Evolutionary conservation across 1,284 basidiomycete species (phyloP), one percentile per base, ranked within the genome.

Genomic region (Trichosporon inkin): DNA sequence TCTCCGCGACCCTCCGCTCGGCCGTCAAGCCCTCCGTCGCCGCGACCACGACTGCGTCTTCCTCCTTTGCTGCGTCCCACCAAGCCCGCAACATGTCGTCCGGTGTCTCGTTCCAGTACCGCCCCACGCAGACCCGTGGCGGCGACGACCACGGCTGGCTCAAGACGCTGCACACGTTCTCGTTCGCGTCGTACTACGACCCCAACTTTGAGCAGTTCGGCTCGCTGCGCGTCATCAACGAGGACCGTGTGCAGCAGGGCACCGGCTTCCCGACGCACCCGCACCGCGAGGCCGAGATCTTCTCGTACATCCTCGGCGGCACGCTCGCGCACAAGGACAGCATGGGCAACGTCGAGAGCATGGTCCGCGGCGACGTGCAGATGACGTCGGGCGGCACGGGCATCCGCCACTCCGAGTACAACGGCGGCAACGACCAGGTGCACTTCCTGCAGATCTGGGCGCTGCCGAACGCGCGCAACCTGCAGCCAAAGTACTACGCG

Each of bases 231-330:
- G 82, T 84, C 6, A 81, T 97, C 74, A 97, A 96, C 58, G 58
- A 60, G 55, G 63, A 64, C 57, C 57, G 63, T 35, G 63, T 64
- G 3, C 28, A 68, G 61, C 80, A 89, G 4, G 72, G 78, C 3
- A 87, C 85, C 7, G 94, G 93, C 0, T 97, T 97, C 68, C 91
- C 90, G 3, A 87, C 86, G 0, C 92, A 97, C 65, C 83, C 74
- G 10, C 94, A 97, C 73, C 81, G 84, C 35, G 88, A 90, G 72
- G 90, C 90, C 68, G 92, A 98, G 72, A 97, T 97, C 67, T 96
- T 94, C 80, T 88, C 86, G 1, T 94, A 96, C 88, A 92, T 61
- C 20, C 57, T 62, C 51, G 67, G 64, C 39, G 78, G 78, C 55
- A 71, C 76, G 62, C 71, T 80, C 11, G 69, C 71, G 16, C 78